Evolutionary conservation across 768 basidiomycete species (phyloP), one percentile per base, ranked within the genome.

Genomic region (Russula lepida): DNA sequence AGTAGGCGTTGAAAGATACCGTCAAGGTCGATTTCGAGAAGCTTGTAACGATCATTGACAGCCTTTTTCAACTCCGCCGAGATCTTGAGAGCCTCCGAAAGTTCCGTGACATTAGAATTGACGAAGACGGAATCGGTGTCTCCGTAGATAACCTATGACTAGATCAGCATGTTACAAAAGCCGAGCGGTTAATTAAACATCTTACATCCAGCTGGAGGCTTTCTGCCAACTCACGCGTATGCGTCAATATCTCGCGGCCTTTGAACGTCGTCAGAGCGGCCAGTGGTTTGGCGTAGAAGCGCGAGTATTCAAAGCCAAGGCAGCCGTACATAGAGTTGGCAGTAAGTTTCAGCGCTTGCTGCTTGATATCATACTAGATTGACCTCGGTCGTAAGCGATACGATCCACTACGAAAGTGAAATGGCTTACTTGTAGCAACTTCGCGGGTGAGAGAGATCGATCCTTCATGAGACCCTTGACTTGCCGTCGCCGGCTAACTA

Each of bases 321-420:
- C 97, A 99, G 19, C 97, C 97, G 73, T 99, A 99, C 97, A 98
- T 99, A 79, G 92, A 95, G 76, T 99, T 98, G 52, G 97, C 97
- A 4, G 97, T 99, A 35, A 98, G 84, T 75, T 98, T 98, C 53
- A 98, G 78, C 1, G 97, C 97, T 73, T 91, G 86, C 68, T 99
- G 97, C 70, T 93, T 94, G 76, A 98, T 97, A 68, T 99, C 94
- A 69, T 88, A 98, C 91, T 98, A 68, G 35, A 37, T 11, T 21
- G 1, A 59, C 28, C 15, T 46, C 33, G 8, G 47, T 9, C 41
- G 33, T 58, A 1, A 59, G 67, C 35, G 28, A 53, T n/a, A 19
- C 1, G 62, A 52, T 28, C 44, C n/a, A 19, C 41, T 6, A 32
- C 21, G 41, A 17, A 21, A 21, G 48, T 9, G 37, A 25, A 13